Base-by-base conservation (phyloP, 495 filamentous ascomycete species). In the Trichocladium antarcticum region DNA sequence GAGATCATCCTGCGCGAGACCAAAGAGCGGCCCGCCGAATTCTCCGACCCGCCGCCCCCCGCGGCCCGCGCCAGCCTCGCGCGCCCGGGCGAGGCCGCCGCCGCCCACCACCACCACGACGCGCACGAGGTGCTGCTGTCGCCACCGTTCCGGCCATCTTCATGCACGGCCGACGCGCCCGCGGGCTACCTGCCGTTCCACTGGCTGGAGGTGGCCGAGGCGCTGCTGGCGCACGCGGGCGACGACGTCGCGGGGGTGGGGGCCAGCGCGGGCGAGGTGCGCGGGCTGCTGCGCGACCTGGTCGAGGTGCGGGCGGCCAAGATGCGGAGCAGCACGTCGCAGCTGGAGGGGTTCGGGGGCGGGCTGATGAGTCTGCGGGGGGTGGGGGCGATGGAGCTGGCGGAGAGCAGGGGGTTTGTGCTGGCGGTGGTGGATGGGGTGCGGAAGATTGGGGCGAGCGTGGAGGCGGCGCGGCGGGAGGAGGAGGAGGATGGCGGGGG, bases 241-340 rank as follows among this genome's bases (percentile, higher is more conserved):
- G 90, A 98, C 65, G 90, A 97, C 61, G 75, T 97, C 36, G 75
- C 82, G 1, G 81, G 83, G 2, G 16, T 28, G 15, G 29, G 10
- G n/a, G 47, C 82, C n/a, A 19, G 55, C 5, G 73, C 84, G 8
- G 84, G 87, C 52, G 74, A 78, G 55, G 82, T 93, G 19, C 71
- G 89, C 10, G 75, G 82, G 42, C 52, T 95, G 53, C 55, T 98
- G 59, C 72, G 90, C 49, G 88, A 93, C 60, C 63, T 98, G 49
- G 71, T 89, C 27, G 92, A 97, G 69, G 85, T 93, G 44, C 69
- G 93, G 28, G 84, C 86, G 67, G 83, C 87, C 28, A 98, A 97
- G 72, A 81, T 95, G 71, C 70, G 92, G 43, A 77, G 77, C 17
- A 84, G 83, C 21, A 75, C 87, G 17, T 77, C 77, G 43, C 70